These are phyloP conservation scores for Podaxis carcinomalis DNA, from an alignment of 768 basidiomycete genomes.

Conservation along the genomic window DNA sequence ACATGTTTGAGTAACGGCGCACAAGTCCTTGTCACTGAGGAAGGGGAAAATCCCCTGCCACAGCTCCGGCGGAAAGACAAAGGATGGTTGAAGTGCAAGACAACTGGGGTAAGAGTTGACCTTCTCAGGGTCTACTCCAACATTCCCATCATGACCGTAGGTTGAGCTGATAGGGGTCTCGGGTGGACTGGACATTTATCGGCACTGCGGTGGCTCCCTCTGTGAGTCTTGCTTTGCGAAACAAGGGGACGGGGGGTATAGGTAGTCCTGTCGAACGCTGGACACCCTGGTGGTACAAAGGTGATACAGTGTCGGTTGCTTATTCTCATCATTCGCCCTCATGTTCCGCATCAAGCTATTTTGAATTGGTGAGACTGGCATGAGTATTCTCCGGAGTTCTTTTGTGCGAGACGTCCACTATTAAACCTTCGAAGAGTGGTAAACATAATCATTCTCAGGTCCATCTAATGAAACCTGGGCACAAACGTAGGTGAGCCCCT, in stretches of 20 bases:
- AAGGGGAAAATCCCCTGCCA: slow-evolving; percentile 31
- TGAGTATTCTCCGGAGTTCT: not conserved
- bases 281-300: not conserved
- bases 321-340: not conserved
- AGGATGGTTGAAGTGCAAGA: not conserved
- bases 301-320: not conserved
- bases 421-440: too few relatives aligned
- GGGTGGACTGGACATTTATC: not conserved
- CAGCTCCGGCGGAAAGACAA: slow-evolving; percentile 26
- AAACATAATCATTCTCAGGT: too few relatives aligned
- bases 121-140: not conserved
- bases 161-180: not conserved
- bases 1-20: slow-evolving; percentile 26
- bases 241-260: not conserved
- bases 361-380: not conserved
- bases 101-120: not conserved
- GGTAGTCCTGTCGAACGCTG: too few relatives aligned
- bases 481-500: too few relatives aligned
- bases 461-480: too few relatives aligned
- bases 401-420: not conserved
- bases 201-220: not conserved
- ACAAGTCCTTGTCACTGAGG: slow-evolving; percentile 25
- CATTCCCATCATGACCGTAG: not conserved
- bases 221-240: not conserved
- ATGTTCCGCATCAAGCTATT: not conserved